Evolutionary conservation across 2,329 filamentous ascomycete species (phyloP).

Genomic region (Venturiaceae sp.): DNA sequence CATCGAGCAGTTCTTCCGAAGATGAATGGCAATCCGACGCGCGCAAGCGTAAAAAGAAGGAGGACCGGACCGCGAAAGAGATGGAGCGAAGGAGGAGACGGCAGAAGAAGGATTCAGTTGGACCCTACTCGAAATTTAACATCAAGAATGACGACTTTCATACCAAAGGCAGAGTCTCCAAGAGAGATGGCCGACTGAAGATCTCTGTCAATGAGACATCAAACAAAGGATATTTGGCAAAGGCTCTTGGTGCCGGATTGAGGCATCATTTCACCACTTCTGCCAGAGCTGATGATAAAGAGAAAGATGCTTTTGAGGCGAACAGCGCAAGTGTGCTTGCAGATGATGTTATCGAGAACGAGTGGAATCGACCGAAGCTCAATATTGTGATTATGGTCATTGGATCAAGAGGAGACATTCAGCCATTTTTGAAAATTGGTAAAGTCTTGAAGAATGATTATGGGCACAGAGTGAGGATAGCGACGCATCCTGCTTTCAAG

Average conservation of each 20-base stretch:
- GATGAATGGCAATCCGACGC: neutral
- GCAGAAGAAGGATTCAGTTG: neutral
- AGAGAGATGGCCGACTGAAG: slow-evolving; percentile 58
- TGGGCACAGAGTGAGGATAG: slow-evolving; percentile 66
- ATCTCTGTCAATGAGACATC: slow-evolving; percentile 64
- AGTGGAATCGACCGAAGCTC: slow-evolving; percentile 37
- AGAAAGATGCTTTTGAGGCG: neutral
- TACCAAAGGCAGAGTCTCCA: slow-evolving; percentile 55
- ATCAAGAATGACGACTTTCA: slow-evolving; percentile 56
- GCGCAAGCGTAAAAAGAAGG: slow-evolving; percentile 6
- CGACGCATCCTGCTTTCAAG: slow-evolving; percentile 68
- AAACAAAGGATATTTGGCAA: slow-evolving; percentile 62
- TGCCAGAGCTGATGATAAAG: neutral
- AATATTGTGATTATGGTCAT: slow-evolving; percentile 83
- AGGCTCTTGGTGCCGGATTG: slow-evolving; percentile 58
- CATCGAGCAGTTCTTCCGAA: neutral
- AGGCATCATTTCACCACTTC: slow-evolving; percentile 40
- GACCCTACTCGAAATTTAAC: slow-evolving; percentile 43
- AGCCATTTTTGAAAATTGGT: slow-evolving; percentile 69
- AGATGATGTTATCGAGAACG: slow-evolving; percentile 2
- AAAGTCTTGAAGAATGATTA: slow-evolving; percentile 61
- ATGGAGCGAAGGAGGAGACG: neutral
- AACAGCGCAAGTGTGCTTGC: neutral
- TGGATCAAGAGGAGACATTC: slow-evolving; percentile 68
- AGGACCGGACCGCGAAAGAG: slow-evolving; percentile 1